phyloP scores from a whole-genome alignment of 805 yeast genomes.

The Danielia oregonensis region DNA sequence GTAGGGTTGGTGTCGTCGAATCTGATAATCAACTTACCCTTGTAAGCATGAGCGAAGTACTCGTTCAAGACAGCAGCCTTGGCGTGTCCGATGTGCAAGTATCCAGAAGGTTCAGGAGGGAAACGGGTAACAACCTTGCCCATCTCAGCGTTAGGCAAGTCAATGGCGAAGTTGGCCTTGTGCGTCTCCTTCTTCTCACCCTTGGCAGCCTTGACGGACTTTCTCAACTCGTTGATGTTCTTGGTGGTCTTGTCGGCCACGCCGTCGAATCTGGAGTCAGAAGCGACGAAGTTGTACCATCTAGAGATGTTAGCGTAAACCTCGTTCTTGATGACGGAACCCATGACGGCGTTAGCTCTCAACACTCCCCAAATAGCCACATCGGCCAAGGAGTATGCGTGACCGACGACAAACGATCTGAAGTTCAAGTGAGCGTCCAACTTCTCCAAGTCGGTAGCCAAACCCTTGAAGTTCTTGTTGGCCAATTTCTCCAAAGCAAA shows the following conservation, averaged over 20 bases:
- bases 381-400: slow-evolving; percentile 71
- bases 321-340: slow-evolving; percentile 81
- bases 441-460: slow-evolving; percentile 71
- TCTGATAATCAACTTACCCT: slow-evolving; percentile 94
- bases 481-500: slow-evolving; percentile 66
- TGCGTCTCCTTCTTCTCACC: slow-evolving; percentile 80
- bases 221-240: slow-evolving; percentile 70
- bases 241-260: slow-evolving; percentile 63
- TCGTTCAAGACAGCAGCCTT: slow-evolving; percentile 97
- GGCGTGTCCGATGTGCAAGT: slow-evolving; percentile 98
- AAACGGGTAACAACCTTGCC: slow-evolving; percentile 98
- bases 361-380: slow-evolving; percentile 90
- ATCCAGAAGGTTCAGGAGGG: slow-evolving; percentile 99
- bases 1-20: slow-evolving; percentile 98
- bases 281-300: slow-evolving; percentile 79
- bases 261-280: slow-evolving; percentile 56
- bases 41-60: slow-evolving; percentile 92
- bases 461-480: slow-evolving; percentile 84
- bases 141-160: slow-evolving; percentile 82
- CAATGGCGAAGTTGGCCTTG: slow-evolving; percentile 94
- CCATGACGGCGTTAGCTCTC: slow-evolving; percentile 90
- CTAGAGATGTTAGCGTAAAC: slow-evolving; percentile 84
- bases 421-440: slow-evolving; percentile 81
- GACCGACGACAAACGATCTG: slow-evolving; percentile 74
- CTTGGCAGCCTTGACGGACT: slow-evolving; percentile 48